phyloP scores from a whole-genome alignment of 148 eudicot genomes.

The Diospyros kaki region DNA sequence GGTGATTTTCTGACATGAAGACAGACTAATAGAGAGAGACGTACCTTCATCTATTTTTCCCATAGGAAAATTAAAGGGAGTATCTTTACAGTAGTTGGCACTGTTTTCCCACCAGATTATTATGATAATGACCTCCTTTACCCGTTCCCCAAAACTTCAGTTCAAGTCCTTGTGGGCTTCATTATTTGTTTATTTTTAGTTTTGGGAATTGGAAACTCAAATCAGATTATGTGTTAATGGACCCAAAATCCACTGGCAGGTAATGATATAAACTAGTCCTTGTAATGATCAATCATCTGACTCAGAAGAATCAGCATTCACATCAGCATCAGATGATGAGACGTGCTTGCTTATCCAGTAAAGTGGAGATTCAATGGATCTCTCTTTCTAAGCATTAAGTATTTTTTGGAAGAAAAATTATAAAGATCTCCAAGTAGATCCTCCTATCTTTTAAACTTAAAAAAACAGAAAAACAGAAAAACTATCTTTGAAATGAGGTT shows the following conservation, averaged over 20 bases:
- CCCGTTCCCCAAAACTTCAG: conserved; percentile 42
- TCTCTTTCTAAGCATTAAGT: conserved; percentile 14
- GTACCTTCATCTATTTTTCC: not conserved
- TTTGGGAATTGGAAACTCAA: conserved; percentile 11
- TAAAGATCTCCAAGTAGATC: not conserved
- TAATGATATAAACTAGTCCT: not conserved
- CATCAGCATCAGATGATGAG: conserved; percentile 25
- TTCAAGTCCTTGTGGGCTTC: conserved; percentile 2
- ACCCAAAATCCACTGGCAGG: not conserved
- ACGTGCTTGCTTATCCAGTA: conserved; percentile 20
- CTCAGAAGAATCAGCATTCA: conserved; percentile 14
- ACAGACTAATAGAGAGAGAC: not conserved
- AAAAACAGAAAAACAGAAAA: too few relatives aligned
- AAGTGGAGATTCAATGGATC: conserved; percentile 16
- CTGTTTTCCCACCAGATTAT: conserved; percentile 15
- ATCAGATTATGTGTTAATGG: not conserved
- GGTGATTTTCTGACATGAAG: conserved; percentile 44
- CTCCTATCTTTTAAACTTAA: too few relatives aligned
- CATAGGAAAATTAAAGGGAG: conserved; percentile 29
- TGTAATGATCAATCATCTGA: conserved; percentile 13
- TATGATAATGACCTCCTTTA: conserved; percentile 13
- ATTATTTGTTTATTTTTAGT: not conserved
- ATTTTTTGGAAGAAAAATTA: conserved; percentile 19
- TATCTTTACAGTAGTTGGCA: conserved; percentile 44
- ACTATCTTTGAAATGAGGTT: not conserved